Base-by-base conservation (phyloP, 768 basidiomycete species). In the Lenzites betulinus region DNA sequence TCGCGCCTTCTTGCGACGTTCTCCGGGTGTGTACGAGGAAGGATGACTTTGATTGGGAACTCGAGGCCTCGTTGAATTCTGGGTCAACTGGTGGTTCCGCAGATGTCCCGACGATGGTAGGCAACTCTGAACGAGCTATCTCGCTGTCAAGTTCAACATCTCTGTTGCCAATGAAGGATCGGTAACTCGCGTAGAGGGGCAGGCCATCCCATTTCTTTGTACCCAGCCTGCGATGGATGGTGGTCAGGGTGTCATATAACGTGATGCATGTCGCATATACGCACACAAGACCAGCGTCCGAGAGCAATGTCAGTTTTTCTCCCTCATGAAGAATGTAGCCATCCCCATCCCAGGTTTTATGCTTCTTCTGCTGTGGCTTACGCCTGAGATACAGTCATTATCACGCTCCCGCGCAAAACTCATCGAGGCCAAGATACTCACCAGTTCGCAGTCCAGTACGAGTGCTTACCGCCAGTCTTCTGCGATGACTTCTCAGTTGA, bases 331-430 rank as follows among this genome's bases (percentile, higher is more conserved):
- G 82, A 25, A 89, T 76, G 71, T 81, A 89, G 8, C 81, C 86
- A 62, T 88, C 91, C 2, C 88, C 92, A 58, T 94, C 92, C 93
- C 94, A 95, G 0, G 87, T 90, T 69, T 90, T 90, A 66, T 92
- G 83, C 73, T 94, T 94, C 76, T 81, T 90, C 67, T 87, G 83
- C 53, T 83, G 75, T 13, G 78, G 83, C 66, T 87, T 90, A 38
- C 92, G 82, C 91, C 92, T 92, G 7, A 57, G 6, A 25, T 15
- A 22, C 43, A 42, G 39, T 59, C 44, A 23, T 42, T 11, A 33
- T 11, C 4, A 11, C 30, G 30, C 30, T 28, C 42, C 35, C 4
- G 54, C 57, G 47, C 66, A n/a, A 23, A 16, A 13, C 20, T 22
- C n/a, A 18, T n/a, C 22, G n/a, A 1, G 25, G 16, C 11, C 12